Base-by-base conservation (phyloP, 1,284 basidiomycete genomes). In the Boletus albobrunnescens region DNA sequence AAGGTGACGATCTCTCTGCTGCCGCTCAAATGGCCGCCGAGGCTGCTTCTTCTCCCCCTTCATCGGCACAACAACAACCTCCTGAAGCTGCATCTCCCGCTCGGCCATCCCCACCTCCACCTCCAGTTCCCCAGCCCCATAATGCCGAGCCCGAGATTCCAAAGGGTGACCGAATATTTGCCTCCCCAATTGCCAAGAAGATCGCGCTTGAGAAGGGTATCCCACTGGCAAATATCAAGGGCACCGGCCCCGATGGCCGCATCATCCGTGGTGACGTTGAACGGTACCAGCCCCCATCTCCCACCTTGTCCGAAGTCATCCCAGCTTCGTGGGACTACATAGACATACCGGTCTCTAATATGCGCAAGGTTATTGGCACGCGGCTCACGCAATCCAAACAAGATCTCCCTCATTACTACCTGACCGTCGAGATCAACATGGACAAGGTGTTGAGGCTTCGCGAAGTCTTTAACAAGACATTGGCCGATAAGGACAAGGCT, bases 391-490 rank as follows among this genome's bases (percentile, higher is more conserved):
- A 97, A 74, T 91, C 89, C 56, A 99, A 98, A 73, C 86, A 90
- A 67, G 85, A 92, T 56, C 67, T 94, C 20, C 96, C 96, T n/a
- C 94, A 98, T 71, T 99, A 96, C 75, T 99, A 98, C 73, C 72
- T 99, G 59, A 97, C 95, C 12, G 79, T 91, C 46, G 92, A 98
- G 64, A 79, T 99, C 68, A 89, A 92, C 74, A 97, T 99, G 94
- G 94, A 93, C 78, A 94, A 93, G 73, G 87, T 95, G 24, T 69
- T 90, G 65, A 97, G 97, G 73, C 79, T 99, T 52, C 81, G 95
- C 49, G 84, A 94, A 69, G 86, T 98, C 53, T 99, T 99, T 77
- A 99, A 99, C 80, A 87, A 87, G 67, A 79, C 86, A 30, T 70
- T 91, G 37, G 81, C 80, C 36, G 93, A 94, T 64, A 87, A 88